Percentiles rank a stretch among this genome's conserved stretches.
Evolutionary conservation across 176 grass and related monocot genomes (phyloP).

Genomic region (Oryza glumipatula): DNA sequence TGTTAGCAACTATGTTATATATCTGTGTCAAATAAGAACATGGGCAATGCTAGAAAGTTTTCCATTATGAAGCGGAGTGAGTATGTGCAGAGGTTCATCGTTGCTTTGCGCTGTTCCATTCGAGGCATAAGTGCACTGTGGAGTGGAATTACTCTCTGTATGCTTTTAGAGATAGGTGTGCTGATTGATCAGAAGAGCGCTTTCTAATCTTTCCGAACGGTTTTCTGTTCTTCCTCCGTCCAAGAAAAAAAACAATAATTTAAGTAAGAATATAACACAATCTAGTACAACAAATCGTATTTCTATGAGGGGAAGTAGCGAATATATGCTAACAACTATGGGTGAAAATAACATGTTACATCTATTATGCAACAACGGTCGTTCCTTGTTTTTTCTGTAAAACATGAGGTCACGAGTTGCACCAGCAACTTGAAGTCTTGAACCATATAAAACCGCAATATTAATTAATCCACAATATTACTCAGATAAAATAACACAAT

Average conservation of each 20-base stretch:
- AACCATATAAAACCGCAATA: not conserved
- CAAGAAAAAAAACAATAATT: too few relatives aligned
- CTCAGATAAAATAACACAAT: not conserved
- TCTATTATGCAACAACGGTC: not conserved
- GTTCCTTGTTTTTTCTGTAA: not conserved
- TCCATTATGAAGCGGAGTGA: too few relatives aligned
- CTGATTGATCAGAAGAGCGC: too few relatives aligned
- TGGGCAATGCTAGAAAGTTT: too few relatives aligned
- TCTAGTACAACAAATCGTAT: too few relatives aligned
- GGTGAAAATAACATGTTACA: not conserved
- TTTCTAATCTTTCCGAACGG: too few relatives aligned
- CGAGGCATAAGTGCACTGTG: not conserved
- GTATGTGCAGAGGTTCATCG: constrained; percentile 8
- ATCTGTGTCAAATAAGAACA: not conserved
- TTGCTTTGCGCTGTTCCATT: not conserved
- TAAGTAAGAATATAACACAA: too few relatives aligned
- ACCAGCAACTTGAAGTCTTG: not conserved
- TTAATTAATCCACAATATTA: not conserved
- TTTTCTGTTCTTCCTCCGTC: too few relatives aligned
- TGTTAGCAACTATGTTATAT: not conserved
- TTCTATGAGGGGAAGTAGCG: too few relatives aligned
- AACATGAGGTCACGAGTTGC: not conserved
- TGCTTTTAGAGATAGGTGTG: too few relatives aligned
- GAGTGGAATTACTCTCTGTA: not conserved
- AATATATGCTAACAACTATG: too few relatives aligned